Evolutionary conservation across 495 filamentous ascomycete genomes (phyloP).

Genomic region (Daldinia caldariorum): DNA sequence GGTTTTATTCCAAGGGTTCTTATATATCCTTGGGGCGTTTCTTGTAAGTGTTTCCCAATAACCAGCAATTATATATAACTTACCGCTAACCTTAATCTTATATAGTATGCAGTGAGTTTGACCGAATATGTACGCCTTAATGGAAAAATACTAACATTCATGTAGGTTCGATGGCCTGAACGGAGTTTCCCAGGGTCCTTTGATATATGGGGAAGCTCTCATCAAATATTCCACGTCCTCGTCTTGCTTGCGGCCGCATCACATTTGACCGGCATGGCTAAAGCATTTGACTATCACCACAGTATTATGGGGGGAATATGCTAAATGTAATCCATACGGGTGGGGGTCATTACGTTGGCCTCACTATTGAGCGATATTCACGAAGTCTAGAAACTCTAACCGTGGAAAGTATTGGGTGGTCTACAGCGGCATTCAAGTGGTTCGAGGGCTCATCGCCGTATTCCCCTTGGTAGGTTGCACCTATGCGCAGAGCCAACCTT

Average conservation of each 20-base stretch:
- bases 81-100: slow-evolving; percentile 12
- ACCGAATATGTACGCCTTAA: slow-evolving; percentile 9
- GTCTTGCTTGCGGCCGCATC: slow-evolving; percentile 72
- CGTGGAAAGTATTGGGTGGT: not conserved
- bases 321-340: slow-evolving; percentile 6
- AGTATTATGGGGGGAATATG: slow-evolving; percentile 51
- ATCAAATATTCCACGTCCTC: slow-evolving; percentile 82
- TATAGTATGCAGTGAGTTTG: slow-evolving; percentile 40
- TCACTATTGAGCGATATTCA: not conserved
- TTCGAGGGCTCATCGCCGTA: not conserved
- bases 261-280: slow-evolving; percentile 70
- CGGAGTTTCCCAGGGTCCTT: slow-evolving; percentile 69
- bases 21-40: slow-evolving; percentile 87
- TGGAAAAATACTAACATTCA: slow-evolving; percentile 28
- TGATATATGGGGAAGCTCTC: slow-evolving; percentile 80
- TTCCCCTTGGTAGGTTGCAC: not conserved
- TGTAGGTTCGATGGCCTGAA: slow-evolving; percentile 67
- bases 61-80: no score
- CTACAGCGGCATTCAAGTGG: not conserved
- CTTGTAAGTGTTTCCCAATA: slow-evolving; percentile 50
- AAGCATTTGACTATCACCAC: slow-evolving; percentile 62
- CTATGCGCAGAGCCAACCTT: not conserved
- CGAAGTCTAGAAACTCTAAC: not conserved
- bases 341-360: not conserved
- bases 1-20: slow-evolving; percentile 76